phyloP scores from a whole-genome alignment of 2,329 filamentous ascomycete species.

The Colletotrichum camelliae region DNA sequence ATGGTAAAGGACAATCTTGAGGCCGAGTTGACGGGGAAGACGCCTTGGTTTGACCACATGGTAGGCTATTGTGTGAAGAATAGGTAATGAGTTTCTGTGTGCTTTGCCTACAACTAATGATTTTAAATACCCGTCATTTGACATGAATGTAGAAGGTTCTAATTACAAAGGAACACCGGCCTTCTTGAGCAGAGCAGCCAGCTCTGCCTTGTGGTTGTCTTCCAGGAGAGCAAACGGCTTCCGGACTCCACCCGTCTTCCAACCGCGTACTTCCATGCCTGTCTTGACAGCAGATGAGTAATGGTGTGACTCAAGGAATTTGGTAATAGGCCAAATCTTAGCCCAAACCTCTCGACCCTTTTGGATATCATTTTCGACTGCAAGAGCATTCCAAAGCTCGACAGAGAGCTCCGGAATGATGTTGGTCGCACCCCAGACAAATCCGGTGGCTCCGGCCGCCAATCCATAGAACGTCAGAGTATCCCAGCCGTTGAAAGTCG shows the following conservation, averaged over 20 bases:
- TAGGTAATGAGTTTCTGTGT: neutral
- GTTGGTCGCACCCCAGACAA: slow-evolving; percentile 56
- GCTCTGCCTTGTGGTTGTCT: slow-evolving; percentile 34
- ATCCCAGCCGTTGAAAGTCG: slow-evolving; percentile 59
- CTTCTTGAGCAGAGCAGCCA: slow-evolving; percentile 39
- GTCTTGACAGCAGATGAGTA: slow-evolving; percentile 55
- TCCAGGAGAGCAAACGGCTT: slow-evolving; percentile 51
- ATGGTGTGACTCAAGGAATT: slow-evolving; percentile 53
- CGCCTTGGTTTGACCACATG: neutral
- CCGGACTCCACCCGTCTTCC: slow-evolving; percentile 50
- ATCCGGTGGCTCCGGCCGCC: slow-evolving; percentile 52
- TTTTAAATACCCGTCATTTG: neutral
- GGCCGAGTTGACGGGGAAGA: neutral
- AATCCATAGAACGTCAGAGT: slow-evolving; percentile 59
- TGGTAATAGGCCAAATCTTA: slow-evolving; percentile 55
- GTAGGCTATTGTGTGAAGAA: neutral
- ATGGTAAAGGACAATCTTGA: neutral
- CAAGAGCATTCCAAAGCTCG: slow-evolving; percentile 50
- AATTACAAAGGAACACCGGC: slow-evolving; percentile 35
- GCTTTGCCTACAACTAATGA: neutral
- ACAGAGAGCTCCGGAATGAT: slow-evolving; percentile 54
- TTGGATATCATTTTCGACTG: slow-evolving; percentile 45
- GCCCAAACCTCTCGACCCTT: slow-evolving; percentile 50
- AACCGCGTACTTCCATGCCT: slow-evolving; percentile 51
- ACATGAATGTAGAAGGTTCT: neutral